These are phyloP conservation scores for Kwoniella sp. DNA, from an alignment of 768 basidiomycete genomes.

Conservation along the genomic window DNA sequence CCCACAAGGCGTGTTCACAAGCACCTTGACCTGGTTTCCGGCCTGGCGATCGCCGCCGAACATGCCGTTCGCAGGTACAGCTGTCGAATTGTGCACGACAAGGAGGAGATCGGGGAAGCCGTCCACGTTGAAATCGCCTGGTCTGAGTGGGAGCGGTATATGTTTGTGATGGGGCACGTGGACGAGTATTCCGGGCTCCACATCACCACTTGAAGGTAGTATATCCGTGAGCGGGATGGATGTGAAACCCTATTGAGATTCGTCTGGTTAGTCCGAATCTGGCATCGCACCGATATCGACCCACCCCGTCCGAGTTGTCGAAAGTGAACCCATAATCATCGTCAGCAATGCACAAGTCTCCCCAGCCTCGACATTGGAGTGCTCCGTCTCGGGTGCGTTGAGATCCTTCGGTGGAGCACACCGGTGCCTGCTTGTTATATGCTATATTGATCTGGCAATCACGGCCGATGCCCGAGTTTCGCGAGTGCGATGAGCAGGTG, in stretches of 20 bases:
- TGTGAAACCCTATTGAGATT: constrained; percentile 58
- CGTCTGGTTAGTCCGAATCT: background rate
- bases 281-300: constrained; percentile 45
- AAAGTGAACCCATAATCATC: constrained; percentile 74
- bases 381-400: constrained; percentile 56
- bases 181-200: constrained; percentile 53
- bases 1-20: constrained; percentile 48
- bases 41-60: constrained; percentile 30
- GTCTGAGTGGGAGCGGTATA: constrained; percentile 69
- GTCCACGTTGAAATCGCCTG: constrained; percentile 88
- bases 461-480: constrained; percentile 64
- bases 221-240: constrained; percentile 64
- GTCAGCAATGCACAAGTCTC: constrained; percentile 77
- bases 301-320: constrained; percentile 48
- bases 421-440: constrained; percentile 82
- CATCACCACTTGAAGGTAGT: constrained; percentile 52
- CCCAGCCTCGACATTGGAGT: constrained; percentile 66
- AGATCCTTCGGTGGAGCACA: constrained; percentile 64
- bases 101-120: constrained; percentile 85
- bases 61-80: constrained; percentile 51
- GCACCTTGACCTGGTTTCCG: constrained; percentile 42
- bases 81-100: constrained; percentile 53
- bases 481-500: constrained; percentile 69
- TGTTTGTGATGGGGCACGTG: constrained; percentile 68
- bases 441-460: constrained; percentile 83